Evolutionary conservation across 768 basidiomycete species (phyloP).

Genomic region (Russula dissimulans): DNA sequence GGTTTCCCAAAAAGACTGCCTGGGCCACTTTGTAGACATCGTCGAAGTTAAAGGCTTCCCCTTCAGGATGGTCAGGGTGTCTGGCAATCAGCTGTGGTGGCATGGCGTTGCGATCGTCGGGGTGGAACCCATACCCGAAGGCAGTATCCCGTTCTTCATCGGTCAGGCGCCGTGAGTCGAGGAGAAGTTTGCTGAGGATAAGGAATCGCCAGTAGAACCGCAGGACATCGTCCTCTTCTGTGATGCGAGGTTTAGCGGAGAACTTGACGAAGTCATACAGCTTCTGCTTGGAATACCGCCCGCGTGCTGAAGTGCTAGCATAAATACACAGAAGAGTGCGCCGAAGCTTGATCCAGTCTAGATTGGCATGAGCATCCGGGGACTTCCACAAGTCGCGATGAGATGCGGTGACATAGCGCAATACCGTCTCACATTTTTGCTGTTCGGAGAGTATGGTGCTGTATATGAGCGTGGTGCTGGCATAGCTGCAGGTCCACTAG

Average conservation of each 20-base stretch:
- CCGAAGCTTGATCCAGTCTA: background rate
- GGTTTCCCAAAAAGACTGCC: background rate
- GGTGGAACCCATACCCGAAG: background rate
- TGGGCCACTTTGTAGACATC: background rate
- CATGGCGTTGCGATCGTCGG: background rate
- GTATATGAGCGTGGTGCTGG: no score
- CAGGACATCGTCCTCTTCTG: background rate
- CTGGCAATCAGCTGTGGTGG: background rate
- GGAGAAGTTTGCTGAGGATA: background rate
- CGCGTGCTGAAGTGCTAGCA: rapidly evolving
- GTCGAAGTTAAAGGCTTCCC: background rate
- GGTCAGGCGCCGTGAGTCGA: background rate
- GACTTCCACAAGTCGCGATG: background rate
- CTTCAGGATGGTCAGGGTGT: background rate
- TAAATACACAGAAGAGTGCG: background rate
- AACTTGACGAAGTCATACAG: background rate
- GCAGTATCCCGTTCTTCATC: background rate
- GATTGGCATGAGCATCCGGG: background rate
- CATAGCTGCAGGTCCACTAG: no score
- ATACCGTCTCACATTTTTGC: background rate
- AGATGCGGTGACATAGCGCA: background rate
- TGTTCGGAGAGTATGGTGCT: background rate
- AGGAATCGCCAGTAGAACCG: background rate
- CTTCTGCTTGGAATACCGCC: background rate
- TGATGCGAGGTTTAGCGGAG: background rate